phyloP scores from a whole-genome alignment of 2,329 filamentous ascomycete species.

The Balansia obtecta region DNA sequence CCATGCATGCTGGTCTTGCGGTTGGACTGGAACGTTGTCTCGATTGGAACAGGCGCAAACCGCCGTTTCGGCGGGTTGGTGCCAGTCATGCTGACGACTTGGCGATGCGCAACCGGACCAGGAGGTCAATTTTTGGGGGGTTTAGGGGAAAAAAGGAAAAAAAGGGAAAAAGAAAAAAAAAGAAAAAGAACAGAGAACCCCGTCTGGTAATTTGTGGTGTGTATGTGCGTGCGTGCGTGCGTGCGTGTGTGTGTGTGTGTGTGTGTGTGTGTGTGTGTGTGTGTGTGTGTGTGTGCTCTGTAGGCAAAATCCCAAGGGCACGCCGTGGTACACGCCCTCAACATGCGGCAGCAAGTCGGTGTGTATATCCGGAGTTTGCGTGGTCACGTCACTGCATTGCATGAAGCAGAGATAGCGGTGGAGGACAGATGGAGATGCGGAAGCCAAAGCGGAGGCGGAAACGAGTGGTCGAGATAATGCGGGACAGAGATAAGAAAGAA shows the following conservation, averaged over 20 bases:
- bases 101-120: not conserved
- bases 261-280: too few species aligned
- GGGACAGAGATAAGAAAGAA: not conserved
- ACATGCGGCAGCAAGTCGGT: not conserved
- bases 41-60: slow-evolving; percentile 58
- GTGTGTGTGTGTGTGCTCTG: too few species aligned
- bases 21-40: slow-evolving; percentile 54
- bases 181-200: too few species aligned
- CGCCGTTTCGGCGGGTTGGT: slow-evolving; percentile 36
- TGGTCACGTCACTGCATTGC: not conserved
- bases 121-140: not conserved
- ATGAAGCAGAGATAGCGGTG: not conserved
- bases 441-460: not conserved
- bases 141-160: not conserved
- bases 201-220: too few species aligned
- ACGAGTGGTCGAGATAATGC: not conserved
- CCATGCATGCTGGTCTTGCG: slow-evolving; percentile 20
- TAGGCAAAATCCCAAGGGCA: not conserved
- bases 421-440: not conserved
- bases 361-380: slow-evolving; percentile 1
- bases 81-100: slow-evolving; percentile 21
- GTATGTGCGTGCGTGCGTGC: too few species aligned
- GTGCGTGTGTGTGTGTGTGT: too few species aligned
- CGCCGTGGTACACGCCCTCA: slow-evolving; percentile 2
- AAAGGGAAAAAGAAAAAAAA: not conserved